These are phyloP conservation scores for Candida boleticola DNA, from an alignment of 805 yeast genomes.

Conservation along the genomic window DNA sequence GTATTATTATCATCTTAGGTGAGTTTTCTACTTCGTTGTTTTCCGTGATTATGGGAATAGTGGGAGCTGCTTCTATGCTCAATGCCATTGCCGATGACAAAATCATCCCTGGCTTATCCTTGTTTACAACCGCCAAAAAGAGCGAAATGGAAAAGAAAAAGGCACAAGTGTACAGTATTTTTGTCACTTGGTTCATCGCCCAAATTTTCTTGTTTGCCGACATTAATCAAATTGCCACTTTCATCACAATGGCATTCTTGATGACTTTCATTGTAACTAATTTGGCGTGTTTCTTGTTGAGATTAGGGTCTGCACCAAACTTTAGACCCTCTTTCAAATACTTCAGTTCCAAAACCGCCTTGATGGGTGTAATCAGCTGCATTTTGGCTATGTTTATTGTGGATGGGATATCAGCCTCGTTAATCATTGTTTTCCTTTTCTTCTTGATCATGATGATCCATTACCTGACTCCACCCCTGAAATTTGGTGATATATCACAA, in stretches of 20 bases:
- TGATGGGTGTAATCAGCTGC: constrained; percentile 67
- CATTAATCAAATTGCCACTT: constrained; percentile 89
- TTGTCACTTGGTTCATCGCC: constrained; percentile 77
- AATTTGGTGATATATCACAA: constrained; percentile 98
- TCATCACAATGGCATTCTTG: constrained; percentile 94
- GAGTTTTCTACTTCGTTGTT: constrained; percentile 89
- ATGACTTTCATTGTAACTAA: constrained; percentile 96
- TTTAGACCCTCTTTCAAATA: constrained; percentile 93
- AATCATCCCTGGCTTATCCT: constrained; percentile 74
- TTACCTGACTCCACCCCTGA: constrained; percentile 88
- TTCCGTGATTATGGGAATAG: constrained; percentile 91
- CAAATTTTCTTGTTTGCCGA: constrained; percentile 87
- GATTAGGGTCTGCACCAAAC: constrained; percentile 94
- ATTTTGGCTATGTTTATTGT: constrained; percentile 89
- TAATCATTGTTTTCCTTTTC: constrained; percentile 63
- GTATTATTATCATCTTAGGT: constrained; percentile 74
- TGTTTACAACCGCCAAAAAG: constrained; percentile 43
- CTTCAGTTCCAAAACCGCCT: constrained; percentile 80
- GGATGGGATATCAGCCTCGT: constrained; percentile 84
- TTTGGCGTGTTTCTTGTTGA: constrained; percentile 85
- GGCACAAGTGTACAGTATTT: constrained; percentile 65
- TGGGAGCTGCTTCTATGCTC: constrained; percentile 89
- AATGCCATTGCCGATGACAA: constrained; percentile 90
- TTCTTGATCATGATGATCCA: constrained; percentile 77
- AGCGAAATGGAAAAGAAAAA: constrained; percentile 42